Evolutionary conservation across 1,139 yeast species (phyloP).

Genomic region (Candida sp.): DNA sequence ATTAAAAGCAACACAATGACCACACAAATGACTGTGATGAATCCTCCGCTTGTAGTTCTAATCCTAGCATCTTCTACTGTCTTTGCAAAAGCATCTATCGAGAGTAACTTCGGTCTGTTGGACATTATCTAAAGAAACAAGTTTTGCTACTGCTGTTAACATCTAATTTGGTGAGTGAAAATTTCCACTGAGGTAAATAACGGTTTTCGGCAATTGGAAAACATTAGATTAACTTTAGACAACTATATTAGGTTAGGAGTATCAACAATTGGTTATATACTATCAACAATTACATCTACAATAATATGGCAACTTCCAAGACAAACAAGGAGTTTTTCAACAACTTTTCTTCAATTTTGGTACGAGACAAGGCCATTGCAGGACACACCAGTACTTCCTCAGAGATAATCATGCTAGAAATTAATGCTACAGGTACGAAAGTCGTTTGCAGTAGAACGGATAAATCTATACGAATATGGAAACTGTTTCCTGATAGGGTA

Average conservation of each 20-base stretch:
- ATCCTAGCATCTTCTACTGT: constrained; percentile 93
- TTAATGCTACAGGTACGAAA: constrained; percentile 41
- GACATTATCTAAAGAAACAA: constrained; percentile 14
- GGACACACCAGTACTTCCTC: constrained; percentile 20
- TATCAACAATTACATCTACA: no score
- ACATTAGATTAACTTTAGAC: no score
- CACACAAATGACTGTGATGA: constrained; percentile 74
- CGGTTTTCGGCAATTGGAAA: no score
- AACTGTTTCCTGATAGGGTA: constrained; percentile 23
- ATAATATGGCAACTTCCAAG: background rate
- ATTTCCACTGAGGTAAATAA: background rate
- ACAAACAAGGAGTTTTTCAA: constrained; percentile 19
- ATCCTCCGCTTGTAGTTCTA: constrained; percentile 85
- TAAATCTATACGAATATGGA: constrained; percentile 43
- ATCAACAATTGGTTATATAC: no score
- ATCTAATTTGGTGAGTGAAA: background rate
- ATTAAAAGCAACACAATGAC: constrained; percentile 61
- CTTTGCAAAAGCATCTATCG: constrained; percentile 88
- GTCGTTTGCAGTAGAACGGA: constrained; percentile 48
- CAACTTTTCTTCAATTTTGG: constrained; percentile 16
- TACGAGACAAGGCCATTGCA: constrained; percentile 25
- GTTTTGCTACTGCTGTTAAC: background rate
- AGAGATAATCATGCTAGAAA: constrained; percentile 28
- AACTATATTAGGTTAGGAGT: no score
- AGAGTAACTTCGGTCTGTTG: constrained; percentile 48